Conservation (phyloP, 2,329 filamentous ascomycete species). For the Biscogniauxia sp. region DNA sequence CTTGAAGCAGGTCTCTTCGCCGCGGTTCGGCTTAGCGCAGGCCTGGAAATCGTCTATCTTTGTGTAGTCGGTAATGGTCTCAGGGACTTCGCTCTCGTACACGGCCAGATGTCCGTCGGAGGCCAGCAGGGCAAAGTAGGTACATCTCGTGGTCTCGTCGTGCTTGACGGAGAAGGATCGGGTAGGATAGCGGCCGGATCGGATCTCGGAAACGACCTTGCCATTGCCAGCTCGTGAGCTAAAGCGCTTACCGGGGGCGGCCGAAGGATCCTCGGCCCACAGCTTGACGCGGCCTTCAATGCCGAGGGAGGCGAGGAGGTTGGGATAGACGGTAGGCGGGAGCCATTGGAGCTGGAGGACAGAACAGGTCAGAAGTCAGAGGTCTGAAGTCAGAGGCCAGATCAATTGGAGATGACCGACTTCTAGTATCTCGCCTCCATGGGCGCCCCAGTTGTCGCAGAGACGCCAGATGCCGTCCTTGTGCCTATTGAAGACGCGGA, state of each 20-base stretch:
- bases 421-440: constrained; percentile 87
- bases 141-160: constrained; percentile 76
- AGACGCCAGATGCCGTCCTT: constrained; percentile 74
- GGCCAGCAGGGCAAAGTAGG: constrained; percentile 80
- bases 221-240: constrained; percentile 53
- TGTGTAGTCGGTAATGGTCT: constrained; percentile 74
- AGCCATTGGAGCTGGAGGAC: constrained; percentile 80
- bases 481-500: constrained; percentile 87
- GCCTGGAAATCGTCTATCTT: constrained; percentile 75
- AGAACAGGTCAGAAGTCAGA: too few species aligned
- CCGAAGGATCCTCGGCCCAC: constrained; percentile 87
- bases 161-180: constrained; percentile 82
- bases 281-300: constrained; percentile 88
- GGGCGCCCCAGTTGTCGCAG: constrained; percentile 85
- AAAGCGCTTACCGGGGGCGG: constrained; percentile 79
- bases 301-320: constrained; percentile 82
- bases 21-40: constrained; percentile 66
- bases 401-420: constrained; percentile 44
- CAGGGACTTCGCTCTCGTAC: constrained; percentile 81
- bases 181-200: constrained; percentile 63
- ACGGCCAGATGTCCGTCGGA: constrained; percentile 77
- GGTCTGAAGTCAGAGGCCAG: neutral
- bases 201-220: constrained; percentile 54
- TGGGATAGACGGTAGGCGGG: constrained; percentile 80
- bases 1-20: constrained; percentile 83